Percentiles rank a stretch among this genome's conserved stretches.
phyloP scores from a whole-genome alignment of 2,329 filamentous ascomycete species.

The Pezicula neosporulosa region DNA sequence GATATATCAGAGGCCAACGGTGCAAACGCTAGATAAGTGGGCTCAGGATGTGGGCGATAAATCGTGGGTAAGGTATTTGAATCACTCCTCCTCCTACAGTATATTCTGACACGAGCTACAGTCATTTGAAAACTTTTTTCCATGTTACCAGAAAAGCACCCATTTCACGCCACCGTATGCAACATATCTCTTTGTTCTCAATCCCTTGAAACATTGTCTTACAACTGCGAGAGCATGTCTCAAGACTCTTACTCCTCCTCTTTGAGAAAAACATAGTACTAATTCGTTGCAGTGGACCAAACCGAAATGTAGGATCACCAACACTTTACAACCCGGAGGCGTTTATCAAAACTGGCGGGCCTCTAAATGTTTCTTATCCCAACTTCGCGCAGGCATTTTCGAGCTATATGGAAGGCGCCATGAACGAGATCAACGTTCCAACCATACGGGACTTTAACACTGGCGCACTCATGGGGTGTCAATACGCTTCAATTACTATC shows the following conservation, averaged over 20 bases:
- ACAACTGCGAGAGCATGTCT: too few relatives aligned
- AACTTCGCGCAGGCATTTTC: too few relatives aligned
- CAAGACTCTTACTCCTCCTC: too few relatives aligned
- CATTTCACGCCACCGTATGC: slow-evolving; percentile 28
- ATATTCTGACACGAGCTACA: slow-evolving; percentile 8
- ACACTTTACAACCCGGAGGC: slow-evolving; percentile 22
- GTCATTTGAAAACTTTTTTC: slow-evolving; percentile 26
- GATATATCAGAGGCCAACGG: slow-evolving; percentile 3
- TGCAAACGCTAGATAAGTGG: neutral
- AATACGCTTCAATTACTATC: slow-evolving; percentile 30
- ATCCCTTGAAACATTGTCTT: too few relatives aligned
- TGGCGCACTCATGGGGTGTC: slow-evolving; percentile 36
- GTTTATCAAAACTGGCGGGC: slow-evolving; percentile 29
- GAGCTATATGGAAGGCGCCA: slow-evolving; percentile 35
- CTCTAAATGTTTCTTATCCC: slow-evolving; percentile 20
- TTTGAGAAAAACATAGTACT: too few relatives aligned
- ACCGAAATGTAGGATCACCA: slow-evolving; percentile 24
- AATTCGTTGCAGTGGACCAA: too few relatives aligned
- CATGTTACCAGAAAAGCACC: slow-evolving; percentile 29
- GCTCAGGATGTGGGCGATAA: neutral
- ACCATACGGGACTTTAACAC: slow-evolving; percentile 34
- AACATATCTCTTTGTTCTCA: too few relatives aligned
- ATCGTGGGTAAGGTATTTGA: neutral
- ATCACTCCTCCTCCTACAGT: neutral
- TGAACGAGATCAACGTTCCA: slow-evolving; percentile 38